These are phyloP conservation scores for Pseudogymnoascus destructans DNA, from an alignment of 2,329 filamentous ascomycete genomes.

Conservation along the genomic window DNA sequence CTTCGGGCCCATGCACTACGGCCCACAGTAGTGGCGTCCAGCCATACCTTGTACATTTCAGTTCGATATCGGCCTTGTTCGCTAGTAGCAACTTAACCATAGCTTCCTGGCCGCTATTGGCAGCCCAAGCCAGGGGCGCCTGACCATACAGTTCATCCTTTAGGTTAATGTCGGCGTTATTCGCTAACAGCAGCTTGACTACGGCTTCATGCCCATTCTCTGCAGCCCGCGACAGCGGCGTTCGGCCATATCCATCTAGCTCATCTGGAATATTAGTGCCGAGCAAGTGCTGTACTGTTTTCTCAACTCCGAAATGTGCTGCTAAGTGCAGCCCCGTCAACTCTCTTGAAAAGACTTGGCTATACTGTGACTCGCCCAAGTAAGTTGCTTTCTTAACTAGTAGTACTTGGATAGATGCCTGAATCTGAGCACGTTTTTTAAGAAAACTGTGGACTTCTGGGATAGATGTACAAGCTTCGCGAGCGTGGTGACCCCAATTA, in stretches of 20 bases:
- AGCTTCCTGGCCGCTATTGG: neutral
- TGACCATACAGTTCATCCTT: neutral
- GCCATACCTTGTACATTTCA: neutral
- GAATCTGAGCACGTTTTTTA: neutral
- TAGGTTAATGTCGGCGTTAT: neutral
- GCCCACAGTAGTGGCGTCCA: neutral
- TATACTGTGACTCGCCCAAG: neutral
- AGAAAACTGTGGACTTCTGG: conserved; percentile 11
- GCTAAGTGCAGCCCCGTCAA: conserved; percentile 6
- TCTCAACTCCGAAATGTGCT: conserved; percentile 7
- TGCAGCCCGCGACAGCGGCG: conserved; percentile 22
- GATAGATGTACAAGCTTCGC: conserved; percentile 10
- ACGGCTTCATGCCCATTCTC: conserved; percentile 20
- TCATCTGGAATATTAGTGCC: conserved; percentile 12
- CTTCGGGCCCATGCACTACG: neutral
- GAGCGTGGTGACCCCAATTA: conserved; percentile 15
- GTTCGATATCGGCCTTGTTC: neutral
- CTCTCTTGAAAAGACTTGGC: neutral
- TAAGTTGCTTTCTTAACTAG: neutral
- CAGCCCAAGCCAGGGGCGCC: neutral
- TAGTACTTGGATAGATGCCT: conserved; percentile 11
- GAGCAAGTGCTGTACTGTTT: neutral
- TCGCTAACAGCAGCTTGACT: conserved; percentile 13
- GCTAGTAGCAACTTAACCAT: neutral
- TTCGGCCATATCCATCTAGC: conserved; percentile 22